Evolutionary conservation across 2,329 filamentous ascomycete genomes (phyloP), one percentile per base, ranked within the genome.

Genomic region (Calonectria pteridis): DNA sequence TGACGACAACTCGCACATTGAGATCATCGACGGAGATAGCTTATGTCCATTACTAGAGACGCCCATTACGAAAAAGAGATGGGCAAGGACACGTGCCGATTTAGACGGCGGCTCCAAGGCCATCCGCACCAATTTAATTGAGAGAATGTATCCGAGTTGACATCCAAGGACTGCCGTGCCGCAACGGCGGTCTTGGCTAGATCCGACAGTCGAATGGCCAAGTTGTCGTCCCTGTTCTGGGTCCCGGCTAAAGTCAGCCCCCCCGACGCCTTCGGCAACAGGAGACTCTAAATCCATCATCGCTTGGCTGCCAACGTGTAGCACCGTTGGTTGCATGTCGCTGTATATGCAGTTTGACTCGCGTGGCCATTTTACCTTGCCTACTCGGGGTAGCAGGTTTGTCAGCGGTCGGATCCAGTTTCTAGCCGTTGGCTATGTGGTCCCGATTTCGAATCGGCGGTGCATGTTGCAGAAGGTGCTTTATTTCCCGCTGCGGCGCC

Each of bases 251-350:
- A 73, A 69, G 51, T 62, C 68, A 65, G 35, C 35, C 50, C 67
- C 66, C 66, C 59, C 66, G 50, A 73, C 71, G 58, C 20, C 46
- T 58, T 65, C 65, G 58, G 65, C 50, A 71, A 20, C 40, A 37
- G 50, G 55, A 53, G 33, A 53, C 26, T 46, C 33, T 37, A 26
- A n/a, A 51, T 37, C 50, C 40, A 66, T 69, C 66, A n/a, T 66
- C 20, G 71, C 49, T 50, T 51, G 40, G 55, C 23, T 40, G 40
- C 65, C 65, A 69, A 63, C 74, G 70, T 75, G 73, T 78, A 74
- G 77, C 74, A 76, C 69, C 71, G 72, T 67, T 76, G 58, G 70
- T 71, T 67, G 63, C 55, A 63, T 53, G 43, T 63, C 26, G 63
- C n/a, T 33, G 26, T 55, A 63, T 37, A 40, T 26, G 10, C 28